Evolutionary conservation across 1,139 yeast genomes (phyloP), one percentile per base, ranked within the genome.

Genomic region (Zhuliangozyma blackwelliae): DNA sequence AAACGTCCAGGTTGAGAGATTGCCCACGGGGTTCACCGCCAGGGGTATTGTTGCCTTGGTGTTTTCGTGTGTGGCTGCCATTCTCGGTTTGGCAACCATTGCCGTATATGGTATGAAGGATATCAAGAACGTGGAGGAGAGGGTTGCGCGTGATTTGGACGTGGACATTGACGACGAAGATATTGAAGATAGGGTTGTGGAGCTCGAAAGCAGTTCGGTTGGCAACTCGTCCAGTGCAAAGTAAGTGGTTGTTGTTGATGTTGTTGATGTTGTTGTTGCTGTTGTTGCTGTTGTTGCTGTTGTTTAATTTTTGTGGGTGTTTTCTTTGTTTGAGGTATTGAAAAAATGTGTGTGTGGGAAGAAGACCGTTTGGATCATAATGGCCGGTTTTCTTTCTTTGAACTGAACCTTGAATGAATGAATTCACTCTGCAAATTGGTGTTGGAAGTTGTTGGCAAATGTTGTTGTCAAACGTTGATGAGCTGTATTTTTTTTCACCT

Each of bases 11-110:
- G 65, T 64, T 12, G 50, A 56, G 6, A 75, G 81, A 12, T 67
- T 82, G 44, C 89, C 90, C 2, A 66, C 64, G 30, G 89, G 90
- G 6, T 82, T 82, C 59, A 82, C 90, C 3, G 52, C 69, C 19
- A 78, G 75, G 57, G 90, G 90, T 32, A 81, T 79, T 53, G 57
- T 79, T 45, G 89, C 89, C 8, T 58, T 82, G 41, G 59, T 68
- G 1, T 55, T 79, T 35, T 80, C 86, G 25, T 67, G 79, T 31
- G 29, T 73, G n/a, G 68, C 74, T 32, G 89, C 82, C 19, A 31
- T 81, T 20, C 70, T 67, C 44, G 90, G 90, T 31, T 51, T 82
- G 22, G 62, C 52, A 38, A 63, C 77, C 13, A 80, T 82, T 44
- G 68, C 75, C 40, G 58, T 66, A 38, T 82, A 75, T 51, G 90